These are phyloP conservation scores for Heterobasidion irregulare DNA, from an alignment of 1,284 basidiomycete species.

Conservation along the genomic window DNA sequence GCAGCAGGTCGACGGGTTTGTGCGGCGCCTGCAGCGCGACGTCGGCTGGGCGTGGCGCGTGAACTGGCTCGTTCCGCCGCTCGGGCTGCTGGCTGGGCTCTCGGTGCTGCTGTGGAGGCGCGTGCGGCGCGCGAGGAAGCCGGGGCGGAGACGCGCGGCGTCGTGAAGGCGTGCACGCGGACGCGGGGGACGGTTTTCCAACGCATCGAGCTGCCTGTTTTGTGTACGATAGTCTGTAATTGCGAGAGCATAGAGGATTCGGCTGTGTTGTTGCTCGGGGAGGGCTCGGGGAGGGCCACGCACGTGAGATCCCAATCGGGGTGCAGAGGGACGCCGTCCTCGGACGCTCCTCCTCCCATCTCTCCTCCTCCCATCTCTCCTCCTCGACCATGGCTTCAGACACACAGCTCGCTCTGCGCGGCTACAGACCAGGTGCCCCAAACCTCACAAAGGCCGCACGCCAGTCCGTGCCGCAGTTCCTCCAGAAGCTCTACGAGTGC, in stretches of 20 bases:
- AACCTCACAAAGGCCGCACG: slow-evolving; percentile 44
- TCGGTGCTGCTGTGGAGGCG: slow-evolving; percentile 24
- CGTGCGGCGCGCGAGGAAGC: slow-evolving; percentile 6
- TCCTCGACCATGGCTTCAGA: slow-evolving; percentile 20
- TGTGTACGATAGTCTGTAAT: no score
- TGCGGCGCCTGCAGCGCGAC: slow-evolving; percentile 45
- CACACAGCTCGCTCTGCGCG: slow-evolving; percentile 41
- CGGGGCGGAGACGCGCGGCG: not conserved
- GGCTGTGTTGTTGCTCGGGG: no score
- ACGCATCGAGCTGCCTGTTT: no score
- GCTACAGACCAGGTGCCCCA: slow-evolving; percentile 29
- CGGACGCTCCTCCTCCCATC: no score
- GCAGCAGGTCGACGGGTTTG: slow-evolving; percentile 59
- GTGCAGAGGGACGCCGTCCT: no score
- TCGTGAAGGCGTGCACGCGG: not conserved
- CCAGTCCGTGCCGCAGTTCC: slow-evolving; percentile 73
- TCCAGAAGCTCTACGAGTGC: slow-evolving; percentile 89
- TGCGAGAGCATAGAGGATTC: no score
- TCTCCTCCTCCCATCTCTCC: no score
- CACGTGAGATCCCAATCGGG: no score
- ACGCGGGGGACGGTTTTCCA: no score
- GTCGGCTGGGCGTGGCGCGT: slow-evolving; percentile 61
- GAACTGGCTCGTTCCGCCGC: slow-evolving; percentile 80
- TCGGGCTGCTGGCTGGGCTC: slow-evolving; percentile 41
- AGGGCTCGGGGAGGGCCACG: no score